Percentiles rank a stretch among this genome's conserved stretches.
Evolutionary conservation across 805 yeast species (phyloP).

Genomic region (Candida railenensis): DNA sequence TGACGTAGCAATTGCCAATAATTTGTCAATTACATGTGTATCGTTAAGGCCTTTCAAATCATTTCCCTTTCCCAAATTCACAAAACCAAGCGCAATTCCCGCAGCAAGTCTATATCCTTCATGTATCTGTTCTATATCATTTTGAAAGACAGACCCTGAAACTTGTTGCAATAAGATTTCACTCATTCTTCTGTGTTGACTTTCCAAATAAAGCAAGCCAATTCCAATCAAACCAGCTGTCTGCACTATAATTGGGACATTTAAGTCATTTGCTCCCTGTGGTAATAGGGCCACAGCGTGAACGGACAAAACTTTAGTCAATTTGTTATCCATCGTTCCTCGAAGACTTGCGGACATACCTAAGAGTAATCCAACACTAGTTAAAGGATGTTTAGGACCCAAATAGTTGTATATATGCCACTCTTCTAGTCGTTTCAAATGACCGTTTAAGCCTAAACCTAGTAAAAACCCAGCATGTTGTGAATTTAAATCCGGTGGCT

Average conservation of each 20-base stretch:
- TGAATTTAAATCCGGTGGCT: conserved; percentile 66
- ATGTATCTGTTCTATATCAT: conserved; percentile 57
- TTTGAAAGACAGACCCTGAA: conserved; percentile 48
- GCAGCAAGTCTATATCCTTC: conserved; percentile 87
- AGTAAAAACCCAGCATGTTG: conserved; percentile 94
- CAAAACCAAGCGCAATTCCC: conserved; percentile 83
- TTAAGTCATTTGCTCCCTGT: conserved; percentile 83
- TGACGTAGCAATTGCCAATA: conserved; percentile 57
- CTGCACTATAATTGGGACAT: conserved; percentile 80
- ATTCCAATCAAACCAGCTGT: conserved; percentile 90
- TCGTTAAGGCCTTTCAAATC: conserved; percentile 59
- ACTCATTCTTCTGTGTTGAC: conserved; percentile 84
- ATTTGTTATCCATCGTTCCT: conserved; percentile 80
- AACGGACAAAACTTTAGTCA: conserved; percentile 88
- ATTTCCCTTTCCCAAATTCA: conserved; percentile 76
- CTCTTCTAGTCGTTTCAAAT: conserved; percentile 77
- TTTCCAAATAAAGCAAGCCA: conserved; percentile 75
- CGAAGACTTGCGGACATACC: conserved; percentile 90
- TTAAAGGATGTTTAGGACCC: conserved; percentile 82
- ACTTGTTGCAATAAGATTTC: conserved; percentile 74
- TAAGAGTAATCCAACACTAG: conserved; percentile 81
- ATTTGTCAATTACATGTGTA: conserved; percentile 58
- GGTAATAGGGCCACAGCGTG: conserved; percentile 93
- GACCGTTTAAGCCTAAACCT: conserved; percentile 92
- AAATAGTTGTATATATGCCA: conserved; percentile 95